Base-by-base conservation (phyloP, 805 yeast species). In the Candida coleopterorum region DNA sequence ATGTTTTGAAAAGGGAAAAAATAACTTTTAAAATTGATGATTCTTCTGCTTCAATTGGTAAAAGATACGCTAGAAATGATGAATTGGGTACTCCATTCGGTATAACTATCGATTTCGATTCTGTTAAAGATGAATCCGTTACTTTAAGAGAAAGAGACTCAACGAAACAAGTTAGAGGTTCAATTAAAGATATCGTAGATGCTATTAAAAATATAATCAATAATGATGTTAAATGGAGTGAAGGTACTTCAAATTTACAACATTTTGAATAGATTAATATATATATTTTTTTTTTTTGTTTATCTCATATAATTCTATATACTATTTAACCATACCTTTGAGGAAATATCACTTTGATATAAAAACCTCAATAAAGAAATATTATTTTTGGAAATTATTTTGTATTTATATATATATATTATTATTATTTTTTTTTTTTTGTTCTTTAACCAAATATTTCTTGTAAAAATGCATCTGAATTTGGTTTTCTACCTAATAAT, bases 11-110 rank as follows among this genome's bases (percentile, higher is more conserved):
- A 64, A 66, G 71, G 45, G 79, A 77, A 44, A 90, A 88, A 62
- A 80, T 93, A 51, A 90, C 97, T 48, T 86, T 89, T 75, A 90
- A 89, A 75, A 81, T 90, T 41, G 98, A 93, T 61, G 97, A 90
- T 62, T 87, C 97, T 8, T 85, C 95, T 49, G 97, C 96, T 15
- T 85, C 97, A 22, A 93, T 90, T 53, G 98, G 98, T 69, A 86
- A 89, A 72, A 83, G 98, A 70, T 90, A 90, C 56, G 88, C 98
- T 46, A 85, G 98, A 72, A 90, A 90, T 63, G 98, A 90, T 65
- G 98, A 90, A 71, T 75, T 90, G 57, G 98, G 98, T 64, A 93
- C 97, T 37, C 98, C 98, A 51, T 93, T 93, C 60, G 98, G 98
- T 62, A 79, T 90, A 64, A 90, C 98, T 46, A 84, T 90, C 52